Conservation (phyloP, 805 yeast species). For the Metschnikowia anglica region DNA sequence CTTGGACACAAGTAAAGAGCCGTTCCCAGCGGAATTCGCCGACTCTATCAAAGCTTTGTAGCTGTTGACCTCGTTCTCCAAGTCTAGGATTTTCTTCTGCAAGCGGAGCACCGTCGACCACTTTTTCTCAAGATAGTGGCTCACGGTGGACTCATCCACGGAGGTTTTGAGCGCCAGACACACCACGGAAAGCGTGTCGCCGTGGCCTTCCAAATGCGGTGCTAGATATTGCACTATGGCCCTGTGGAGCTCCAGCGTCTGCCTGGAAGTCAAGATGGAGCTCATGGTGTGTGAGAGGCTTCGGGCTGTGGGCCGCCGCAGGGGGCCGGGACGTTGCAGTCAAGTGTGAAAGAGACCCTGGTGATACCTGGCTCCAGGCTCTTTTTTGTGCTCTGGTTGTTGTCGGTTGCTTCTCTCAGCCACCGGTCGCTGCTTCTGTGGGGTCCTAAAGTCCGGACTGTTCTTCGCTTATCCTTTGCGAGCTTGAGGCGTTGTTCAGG, state of each 20-base stretch:
- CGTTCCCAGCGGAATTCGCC: constrained; percentile 17
- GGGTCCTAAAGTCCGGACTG: no score
- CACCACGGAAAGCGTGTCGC: constrained; percentile 4
- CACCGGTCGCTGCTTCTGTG: no score
- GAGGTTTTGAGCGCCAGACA: constrained; percentile 15
- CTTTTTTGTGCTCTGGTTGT: no score
- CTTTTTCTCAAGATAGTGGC: constrained; percentile 63
- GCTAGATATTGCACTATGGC: constrained; percentile 50
- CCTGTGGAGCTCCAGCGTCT: constrained; percentile 46
- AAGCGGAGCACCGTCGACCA: constrained; percentile 85
- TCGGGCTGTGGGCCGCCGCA: no score
- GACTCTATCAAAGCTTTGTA: constrained; percentile 47
- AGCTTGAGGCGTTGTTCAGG: not conserved
- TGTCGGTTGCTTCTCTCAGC: no score
- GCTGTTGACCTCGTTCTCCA: constrained; percentile 58
- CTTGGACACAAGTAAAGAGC: constrained; percentile 16
- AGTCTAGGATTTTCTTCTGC: constrained; percentile 68
- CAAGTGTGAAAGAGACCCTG: no score
- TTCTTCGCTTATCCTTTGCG: no score
- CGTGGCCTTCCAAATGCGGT: constrained; percentile 26
- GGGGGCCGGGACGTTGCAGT: no score
- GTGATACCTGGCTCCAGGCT: no score
- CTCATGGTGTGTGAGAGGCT: constrained; percentile 8
- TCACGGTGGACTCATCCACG: constrained; percentile 29
- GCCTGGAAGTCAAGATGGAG: constrained; percentile 40